Evolutionary conservation across 1,139 yeast genomes (phyloP).

Genomic region (Sugiyamaella xylanicola): DNA sequence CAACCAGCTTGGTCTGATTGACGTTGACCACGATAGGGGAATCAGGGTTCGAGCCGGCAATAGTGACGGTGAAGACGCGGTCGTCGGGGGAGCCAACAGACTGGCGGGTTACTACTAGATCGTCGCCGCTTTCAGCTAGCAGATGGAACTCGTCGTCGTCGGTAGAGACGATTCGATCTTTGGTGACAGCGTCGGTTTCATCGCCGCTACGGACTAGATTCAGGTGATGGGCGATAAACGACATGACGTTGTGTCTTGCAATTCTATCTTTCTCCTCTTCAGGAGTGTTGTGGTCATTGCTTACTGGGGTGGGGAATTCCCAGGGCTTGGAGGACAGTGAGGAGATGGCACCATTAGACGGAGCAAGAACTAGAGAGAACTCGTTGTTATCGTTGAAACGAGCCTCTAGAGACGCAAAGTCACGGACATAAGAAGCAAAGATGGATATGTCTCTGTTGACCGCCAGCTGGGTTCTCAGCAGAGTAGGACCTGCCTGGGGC

Average conservation of each 20-base stretch:
- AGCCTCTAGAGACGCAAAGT: constrained; percentile 33
- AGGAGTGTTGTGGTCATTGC: constrained; percentile 25
- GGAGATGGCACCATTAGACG: constrained; percentile 40
- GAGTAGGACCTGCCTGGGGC: constrained; percentile 39
- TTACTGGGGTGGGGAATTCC: constrained; percentile 40
- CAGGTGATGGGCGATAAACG: constrained; percentile 39
- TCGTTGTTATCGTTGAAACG: constrained; percentile 36
- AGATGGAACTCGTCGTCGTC: constrained; percentile 16
- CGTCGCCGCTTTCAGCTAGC: constrained; percentile 27
- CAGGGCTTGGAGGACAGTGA: constrained; percentile 41
- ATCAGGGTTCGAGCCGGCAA: constrained; percentile 15
- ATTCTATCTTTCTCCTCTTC: constrained; percentile 36
- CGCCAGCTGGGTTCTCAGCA: constrained; percentile 41
- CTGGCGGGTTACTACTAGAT: constrained; percentile 23
- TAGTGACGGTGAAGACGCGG: constrained; percentile 23
- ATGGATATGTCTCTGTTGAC: constrained; percentile 39
- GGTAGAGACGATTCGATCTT: constrained; percentile 16
- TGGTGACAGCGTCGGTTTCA: constrained; percentile 2
- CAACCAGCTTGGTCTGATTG: constrained; percentile 28
- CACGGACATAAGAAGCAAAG: constrained; percentile 41
- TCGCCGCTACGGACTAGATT: constrained; percentile 31
- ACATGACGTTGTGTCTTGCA: constrained; percentile 36
- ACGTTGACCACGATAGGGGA: constrained; percentile 27
- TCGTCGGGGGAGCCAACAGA: constrained; percentile 18
- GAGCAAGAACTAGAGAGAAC: constrained; percentile 42